Percentiles rank a stretch among this genome's conserved stretches.
These are phyloP conservation scores for Wickerhamiella shivajii DNA, from an alignment of 805 yeast species.

Conservation along the genomic window DNA sequence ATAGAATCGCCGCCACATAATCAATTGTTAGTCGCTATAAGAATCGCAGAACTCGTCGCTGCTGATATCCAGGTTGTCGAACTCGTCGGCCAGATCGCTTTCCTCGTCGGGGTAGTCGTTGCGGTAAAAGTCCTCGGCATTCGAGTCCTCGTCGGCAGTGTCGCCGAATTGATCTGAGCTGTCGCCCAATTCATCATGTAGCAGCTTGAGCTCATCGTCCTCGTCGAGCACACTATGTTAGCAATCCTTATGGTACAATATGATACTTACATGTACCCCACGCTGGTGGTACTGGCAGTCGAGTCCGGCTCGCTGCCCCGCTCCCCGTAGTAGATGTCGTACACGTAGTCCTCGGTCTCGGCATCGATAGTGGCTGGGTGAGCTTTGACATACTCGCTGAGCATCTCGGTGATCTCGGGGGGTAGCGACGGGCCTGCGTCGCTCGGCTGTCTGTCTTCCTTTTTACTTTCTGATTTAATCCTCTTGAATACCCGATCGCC, in stretches of 20 bases:
- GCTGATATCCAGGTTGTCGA: constrained; percentile 5
- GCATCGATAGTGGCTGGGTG: constrained; percentile 11
- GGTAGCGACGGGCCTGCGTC: constrained; percentile 29
- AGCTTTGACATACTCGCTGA: constrained; percentile 28
- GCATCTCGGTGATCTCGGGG: constrained; percentile 60
- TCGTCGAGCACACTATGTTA: constrained; percentile 18
- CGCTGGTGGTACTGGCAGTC: no score
- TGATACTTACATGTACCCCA: constrained; percentile 24
- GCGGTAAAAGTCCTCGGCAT: constrained; percentile 77
- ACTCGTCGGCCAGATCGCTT: constrained; percentile 19
- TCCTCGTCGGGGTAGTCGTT: constrained; percentile 96
- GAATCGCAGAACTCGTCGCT: no score
- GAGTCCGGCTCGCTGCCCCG: constrained; percentile 30
- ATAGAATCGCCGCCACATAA: no score
- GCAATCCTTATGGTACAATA: constrained; percentile 1
- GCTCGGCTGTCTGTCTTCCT: constrained; percentile 18
- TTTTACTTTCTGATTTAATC: constrained; percentile 13
- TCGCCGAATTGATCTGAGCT: constrained; percentile 16
- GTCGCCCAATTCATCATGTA: constrained; percentile 28
- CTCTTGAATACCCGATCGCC: constrained; percentile 18
- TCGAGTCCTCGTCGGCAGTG: constrained; percentile 29
- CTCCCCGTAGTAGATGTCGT: constrained; percentile 69
- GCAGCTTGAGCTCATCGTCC: constrained; percentile 19
- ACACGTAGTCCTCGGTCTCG: constrained; percentile 60
- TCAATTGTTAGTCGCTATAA: no score